Conservation (phyloP, 441 rosid species). For the Euphorbia celastroides region DNA sequence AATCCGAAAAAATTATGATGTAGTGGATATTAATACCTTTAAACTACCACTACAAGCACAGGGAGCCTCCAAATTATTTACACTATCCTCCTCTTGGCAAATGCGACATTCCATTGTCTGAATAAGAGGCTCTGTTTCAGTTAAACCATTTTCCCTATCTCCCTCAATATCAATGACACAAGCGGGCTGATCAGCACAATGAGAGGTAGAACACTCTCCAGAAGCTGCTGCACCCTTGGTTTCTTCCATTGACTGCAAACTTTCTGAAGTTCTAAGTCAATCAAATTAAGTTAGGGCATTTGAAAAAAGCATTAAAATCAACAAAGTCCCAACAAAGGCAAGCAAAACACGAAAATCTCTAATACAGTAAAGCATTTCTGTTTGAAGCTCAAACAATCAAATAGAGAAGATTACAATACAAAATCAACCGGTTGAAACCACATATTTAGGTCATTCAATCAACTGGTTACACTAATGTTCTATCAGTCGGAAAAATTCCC, state of each 20-base stretch:
- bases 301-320: too few relatives aligned
- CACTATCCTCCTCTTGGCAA: conserved; percentile 82
- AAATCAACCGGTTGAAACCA: neutral
- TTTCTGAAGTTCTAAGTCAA: conserved; percentile 38
- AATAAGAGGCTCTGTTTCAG: conserved; percentile 64
- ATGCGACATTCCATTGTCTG: conserved; percentile 73
- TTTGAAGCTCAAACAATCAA: neutral
- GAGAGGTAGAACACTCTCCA: conserved; percentile 39
- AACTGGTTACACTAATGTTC: neutral
- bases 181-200: conserved; percentile 30
- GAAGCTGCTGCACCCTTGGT: conserved; percentile 34
- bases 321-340: neutral
- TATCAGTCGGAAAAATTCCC: neutral
- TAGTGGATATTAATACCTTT: conserved; percentile 38
- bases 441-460: neutral
- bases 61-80: conserved; percentile 70
- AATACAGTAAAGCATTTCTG: conserved; percentile 12
- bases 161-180: conserved; percentile 36
- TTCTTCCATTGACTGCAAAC: conserved; percentile 33
- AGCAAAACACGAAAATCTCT: conserved; percentile 3
- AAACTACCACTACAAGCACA: conserved; percentile 91
- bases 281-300: too few relatives aligned
- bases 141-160: conserved; percentile 21
- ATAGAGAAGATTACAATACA: neutral
- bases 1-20: neutral